Percentiles rank a stretch among this genome's conserved stretches.
These are phyloP conservation scores for Taiozyma onychis DNA, from an alignment of 1,139 yeast species.

Conservation along the genomic window DNA sequence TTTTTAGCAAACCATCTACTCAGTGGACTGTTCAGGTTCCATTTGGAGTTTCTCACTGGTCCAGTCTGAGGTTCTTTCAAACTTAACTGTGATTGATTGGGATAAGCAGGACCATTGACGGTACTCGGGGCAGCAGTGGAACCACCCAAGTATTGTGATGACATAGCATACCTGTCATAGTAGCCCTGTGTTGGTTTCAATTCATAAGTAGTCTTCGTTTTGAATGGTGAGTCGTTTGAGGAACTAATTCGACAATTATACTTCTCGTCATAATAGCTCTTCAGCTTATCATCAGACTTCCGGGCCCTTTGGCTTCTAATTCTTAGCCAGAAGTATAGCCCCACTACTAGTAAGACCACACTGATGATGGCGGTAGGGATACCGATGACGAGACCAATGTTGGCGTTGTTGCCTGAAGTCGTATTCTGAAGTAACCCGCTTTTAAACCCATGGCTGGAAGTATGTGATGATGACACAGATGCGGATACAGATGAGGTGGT, in stretches of 20 bases:
- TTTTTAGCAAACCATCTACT: constrained; percentile 22
- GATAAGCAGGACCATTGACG: not conserved
- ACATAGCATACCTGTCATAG: not conserved
- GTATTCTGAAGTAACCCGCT: constrained; percentile 4
- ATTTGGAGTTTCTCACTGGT: constrained; percentile 10
- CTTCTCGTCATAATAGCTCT: constrained; percentile 19
- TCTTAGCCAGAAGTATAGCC: constrained; percentile 13
- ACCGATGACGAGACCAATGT: constrained; percentile 21
- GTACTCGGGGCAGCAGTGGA: not conserved
- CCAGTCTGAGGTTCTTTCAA: constrained; percentile 14
- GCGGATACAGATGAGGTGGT: not conserved
- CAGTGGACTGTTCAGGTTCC: constrained; percentile 22
- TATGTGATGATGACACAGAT: not conserved
- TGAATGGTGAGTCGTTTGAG: constrained; percentile 6
- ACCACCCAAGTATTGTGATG: not conserved
- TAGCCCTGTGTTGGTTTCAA: constrained; percentile 5
- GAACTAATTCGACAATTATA: constrained; percentile 18
- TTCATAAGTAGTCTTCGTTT: constrained; percentile 12
- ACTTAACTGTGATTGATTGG: constrained; percentile 14
- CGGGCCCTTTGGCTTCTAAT: constrained; percentile 5
- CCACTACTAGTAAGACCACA: constrained; percentile 7
- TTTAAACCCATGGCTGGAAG: not conserved
- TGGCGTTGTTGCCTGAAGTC: constrained; percentile 5
- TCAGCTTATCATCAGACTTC: constrained; percentile 8
- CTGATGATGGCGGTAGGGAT: constrained; percentile 21